Percentiles rank a stretch among this genome's conserved stretches.
Conservation (phyloP, 345 rosid genomes). For the Kernera saxatilis region DNA sequence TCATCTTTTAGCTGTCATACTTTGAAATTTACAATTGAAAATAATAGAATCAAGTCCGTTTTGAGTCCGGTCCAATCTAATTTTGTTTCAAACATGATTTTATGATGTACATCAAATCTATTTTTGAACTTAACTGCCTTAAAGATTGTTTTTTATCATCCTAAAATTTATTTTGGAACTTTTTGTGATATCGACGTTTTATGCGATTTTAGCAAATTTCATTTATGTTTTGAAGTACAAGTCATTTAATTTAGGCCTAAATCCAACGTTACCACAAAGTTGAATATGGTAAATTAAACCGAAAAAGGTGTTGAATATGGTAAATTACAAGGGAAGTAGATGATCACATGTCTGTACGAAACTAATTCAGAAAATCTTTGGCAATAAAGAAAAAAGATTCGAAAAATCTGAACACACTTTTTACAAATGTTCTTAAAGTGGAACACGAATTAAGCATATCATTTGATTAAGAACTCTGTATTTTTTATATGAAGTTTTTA, state of each 20-base stretch:
- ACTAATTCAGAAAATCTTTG: not conserved
- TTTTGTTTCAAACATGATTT: not conserved
- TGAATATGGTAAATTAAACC: not conserved
- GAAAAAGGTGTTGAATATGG: not conserved
- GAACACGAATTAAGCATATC: not conserved
- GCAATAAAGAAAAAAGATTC: not conserved
- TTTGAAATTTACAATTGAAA: not conserved
- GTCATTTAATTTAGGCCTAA: not conserved
- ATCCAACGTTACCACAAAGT: constrained; percentile 9
- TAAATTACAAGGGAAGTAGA: no score
- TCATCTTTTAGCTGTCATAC: no score
- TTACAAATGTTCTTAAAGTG: not conserved
- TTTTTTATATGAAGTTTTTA: not conserved
- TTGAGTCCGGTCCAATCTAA: not conserved
- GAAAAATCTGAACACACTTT: not conserved
- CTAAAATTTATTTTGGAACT: not conserved
- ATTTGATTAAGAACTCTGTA: not conserved
- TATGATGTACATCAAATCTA: no score
- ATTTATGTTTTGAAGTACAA: not conserved
- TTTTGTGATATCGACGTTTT: not conserved
- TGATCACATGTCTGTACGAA: constrained; percentile 2
- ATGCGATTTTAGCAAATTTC: not conserved
- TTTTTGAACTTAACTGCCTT: not conserved
- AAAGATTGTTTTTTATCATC: not conserved
- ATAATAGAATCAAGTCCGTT: not conserved